Conservation (phyloP, 495 filamentous ascomycete species). For the Podospora fimiseda region DNA sequence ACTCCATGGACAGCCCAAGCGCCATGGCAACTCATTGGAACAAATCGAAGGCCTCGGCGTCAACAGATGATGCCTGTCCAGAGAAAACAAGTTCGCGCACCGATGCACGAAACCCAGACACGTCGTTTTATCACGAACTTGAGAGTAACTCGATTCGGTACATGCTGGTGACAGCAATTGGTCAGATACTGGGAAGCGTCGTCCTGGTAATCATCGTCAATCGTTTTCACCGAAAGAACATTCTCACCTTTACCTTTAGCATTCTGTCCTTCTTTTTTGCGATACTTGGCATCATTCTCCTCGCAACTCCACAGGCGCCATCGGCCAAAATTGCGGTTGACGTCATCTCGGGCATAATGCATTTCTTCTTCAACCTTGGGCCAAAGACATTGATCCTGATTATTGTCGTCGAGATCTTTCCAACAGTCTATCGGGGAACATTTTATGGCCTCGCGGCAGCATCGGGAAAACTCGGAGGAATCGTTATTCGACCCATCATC, state of each 20-base stretch:
- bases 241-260: constrained; percentile 23
- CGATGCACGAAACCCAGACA: constrained; percentile 6
- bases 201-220: constrained; percentile 26
- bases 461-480: constrained; percentile 52
- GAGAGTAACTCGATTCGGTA: constrained; percentile 15
- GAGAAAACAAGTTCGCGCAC: constrained; percentile 4
- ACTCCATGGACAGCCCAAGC: constrained; percentile 56
- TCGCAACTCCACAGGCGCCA: constrained; percentile 4
- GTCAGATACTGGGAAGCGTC: constrained; percentile 27
- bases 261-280: constrained; percentile 24
- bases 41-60: too few species aligned
- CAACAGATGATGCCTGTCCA: constrained; percentile 18
- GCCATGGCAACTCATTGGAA: constrained; percentile 12
- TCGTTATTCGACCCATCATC: constrained; percentile 50
- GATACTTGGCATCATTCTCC: constrained; percentile 21
- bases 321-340: constrained; percentile 1
- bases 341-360: constrained; percentile 32
- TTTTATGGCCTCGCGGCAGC: constrained; percentile 53
- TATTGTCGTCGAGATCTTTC: constrained; percentile 55
- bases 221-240: constrained; percentile 22
- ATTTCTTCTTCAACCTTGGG: constrained; percentile 36
- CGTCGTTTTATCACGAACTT: constrained; percentile 15
- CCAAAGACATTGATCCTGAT: constrained; percentile 39
- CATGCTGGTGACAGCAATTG: constrained; percentile 29
- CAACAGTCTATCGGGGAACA: constrained; percentile 53